Conservation (phyloP, 192 early-diverging fungal species). For the Linnemannia hyalina region DNA sequence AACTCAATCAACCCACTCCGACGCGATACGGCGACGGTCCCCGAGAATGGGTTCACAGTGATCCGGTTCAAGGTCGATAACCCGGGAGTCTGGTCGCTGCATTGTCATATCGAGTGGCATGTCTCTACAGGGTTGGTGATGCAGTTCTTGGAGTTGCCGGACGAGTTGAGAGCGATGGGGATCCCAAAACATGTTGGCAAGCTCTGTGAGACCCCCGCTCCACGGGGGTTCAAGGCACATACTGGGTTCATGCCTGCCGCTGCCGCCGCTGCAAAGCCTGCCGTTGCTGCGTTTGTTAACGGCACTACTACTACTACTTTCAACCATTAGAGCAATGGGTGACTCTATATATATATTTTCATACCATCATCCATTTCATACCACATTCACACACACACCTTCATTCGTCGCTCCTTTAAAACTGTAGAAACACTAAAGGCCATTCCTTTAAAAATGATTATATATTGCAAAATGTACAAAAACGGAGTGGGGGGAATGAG, state of each 20-base stretch:
- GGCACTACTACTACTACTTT: not conserved
- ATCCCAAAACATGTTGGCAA: slow-evolving; percentile 50
- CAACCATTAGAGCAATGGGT: not conserved
- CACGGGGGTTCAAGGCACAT: slow-evolving; percentile 29
- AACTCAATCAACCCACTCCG: slow-evolving; percentile 52
- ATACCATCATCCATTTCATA: not conserved
- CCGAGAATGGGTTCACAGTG: slow-evolving; percentile 47
- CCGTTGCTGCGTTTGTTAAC: not conserved
- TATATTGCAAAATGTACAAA: slow-evolving; percentile 1
- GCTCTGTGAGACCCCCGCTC: slow-evolving; percentile 49
- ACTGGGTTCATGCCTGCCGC: slow-evolving; percentile 31
- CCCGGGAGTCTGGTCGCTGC: slow-evolving; percentile 61
- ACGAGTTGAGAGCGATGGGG: slow-evolving; percentile 47
- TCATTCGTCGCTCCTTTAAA: not conserved
- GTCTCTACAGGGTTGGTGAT: slow-evolving; percentile 60
- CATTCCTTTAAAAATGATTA: slow-evolving; percentile 10
- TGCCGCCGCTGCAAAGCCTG: not conserved
- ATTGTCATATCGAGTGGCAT: slow-evolving; percentile 68
- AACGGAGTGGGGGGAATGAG: not conserved
- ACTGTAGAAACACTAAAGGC: not conserved
- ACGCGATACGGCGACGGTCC: slow-evolving; percentile 58
- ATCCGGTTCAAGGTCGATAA: slow-evolving; percentile 62
- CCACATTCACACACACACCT: not conserved
- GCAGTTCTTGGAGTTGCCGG: slow-evolving; percentile 56
- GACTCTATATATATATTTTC: not conserved